These are phyloP conservation scores for Linnemannia zychae DNA, from an alignment of 192 early-diverging fungal species.

Conservation along the genomic window DNA sequence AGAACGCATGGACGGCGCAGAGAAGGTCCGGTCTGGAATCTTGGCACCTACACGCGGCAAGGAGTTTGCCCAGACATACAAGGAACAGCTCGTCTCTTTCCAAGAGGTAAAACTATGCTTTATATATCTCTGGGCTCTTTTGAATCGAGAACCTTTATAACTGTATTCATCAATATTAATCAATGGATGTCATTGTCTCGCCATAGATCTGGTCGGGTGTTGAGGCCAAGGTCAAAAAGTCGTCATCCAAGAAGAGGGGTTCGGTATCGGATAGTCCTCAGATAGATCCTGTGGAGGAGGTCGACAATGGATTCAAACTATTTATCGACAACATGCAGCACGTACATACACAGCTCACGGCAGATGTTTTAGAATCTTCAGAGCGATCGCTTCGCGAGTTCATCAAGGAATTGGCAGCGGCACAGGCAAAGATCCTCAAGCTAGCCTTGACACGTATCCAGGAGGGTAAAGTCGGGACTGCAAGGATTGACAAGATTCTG, in stretches of 20 bases:
- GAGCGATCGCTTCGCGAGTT: conserved; percentile 50
- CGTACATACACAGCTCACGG: conserved; percentile 41
- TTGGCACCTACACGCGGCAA: conserved; percentile 41
- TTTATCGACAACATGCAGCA: conserved; percentile 54
- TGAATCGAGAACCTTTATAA: background rate
- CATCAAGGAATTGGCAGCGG: conserved; percentile 52
- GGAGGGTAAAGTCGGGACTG: conserved; percentile 46
- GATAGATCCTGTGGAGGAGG: conserved; percentile 37
- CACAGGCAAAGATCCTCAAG: conserved; percentile 54
- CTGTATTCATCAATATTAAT: background rate
- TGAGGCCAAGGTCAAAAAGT: conserved; percentile 38
- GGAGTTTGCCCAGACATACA: conserved; percentile 56
- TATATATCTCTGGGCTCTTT: background rate
- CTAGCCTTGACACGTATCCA: conserved; percentile 50
- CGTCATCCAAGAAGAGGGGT: conserved; percentile 35
- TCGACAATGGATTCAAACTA: conserved; percentile 39
- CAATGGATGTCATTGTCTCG: background rate
- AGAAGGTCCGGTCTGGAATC: conserved; percentile 48
- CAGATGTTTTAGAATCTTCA: conserved; percentile 50
- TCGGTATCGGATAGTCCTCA: conserved; percentile 1
- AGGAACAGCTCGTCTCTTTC: conserved; percentile 43
- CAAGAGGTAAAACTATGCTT: conserved; percentile 28
- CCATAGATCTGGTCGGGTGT: conserved; percentile 41
- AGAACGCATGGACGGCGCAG: conserved; percentile 52
- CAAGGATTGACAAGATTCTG: conserved; percentile 46